Conservation (phyloP, 192 early-diverging fungal species). For the Glomus cerebriforme region DNA sequence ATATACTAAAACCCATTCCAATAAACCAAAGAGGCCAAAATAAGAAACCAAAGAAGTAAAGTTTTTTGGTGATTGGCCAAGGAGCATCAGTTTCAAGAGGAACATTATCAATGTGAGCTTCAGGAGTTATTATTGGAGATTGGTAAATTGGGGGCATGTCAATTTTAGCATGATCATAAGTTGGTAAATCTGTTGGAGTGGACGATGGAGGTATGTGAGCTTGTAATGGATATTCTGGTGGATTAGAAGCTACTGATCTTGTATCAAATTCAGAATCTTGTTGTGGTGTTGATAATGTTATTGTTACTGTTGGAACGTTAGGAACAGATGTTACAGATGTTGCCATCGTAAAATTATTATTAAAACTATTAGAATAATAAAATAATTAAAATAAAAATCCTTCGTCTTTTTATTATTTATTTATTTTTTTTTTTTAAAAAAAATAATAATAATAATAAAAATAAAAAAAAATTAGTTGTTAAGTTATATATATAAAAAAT, state of each 20-base stretch:
- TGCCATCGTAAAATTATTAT: not conserved
- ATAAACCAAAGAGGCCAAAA: conserved; percentile 34
- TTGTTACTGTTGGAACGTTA: not conserved
- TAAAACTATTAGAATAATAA: not conserved
- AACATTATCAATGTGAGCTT: not conserved
- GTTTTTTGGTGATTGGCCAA: conserved; percentile 30
- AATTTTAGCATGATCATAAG: conserved; percentile 23
- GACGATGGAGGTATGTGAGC: not conserved
- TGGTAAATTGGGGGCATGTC: conserved; percentile 20
- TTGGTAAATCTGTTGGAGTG: not conserved
- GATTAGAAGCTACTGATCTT: not conserved
- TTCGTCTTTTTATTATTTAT: not conserved
- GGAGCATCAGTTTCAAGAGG: not conserved
- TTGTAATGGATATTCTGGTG: conserved; percentile 18
- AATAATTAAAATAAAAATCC: not conserved
- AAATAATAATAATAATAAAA: too few species aligned
- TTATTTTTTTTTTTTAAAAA: not conserved
- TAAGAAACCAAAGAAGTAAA: conserved; percentile 25
- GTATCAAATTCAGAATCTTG: not conserved
- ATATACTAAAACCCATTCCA: conserved; percentile 28
- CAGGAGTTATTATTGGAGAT: not conserved
- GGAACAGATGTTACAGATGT: too few species aligned
- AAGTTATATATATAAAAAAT: not conserved
- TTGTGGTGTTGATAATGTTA: conserved; percentile 21
- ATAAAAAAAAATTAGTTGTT: too few species aligned